A percentile compares a stretch with the other conserved stretches of the same genome.
Conservation (phyloP, 495 filamentous ascomycete genomes). For the Xylaria scruposa region DNA sequence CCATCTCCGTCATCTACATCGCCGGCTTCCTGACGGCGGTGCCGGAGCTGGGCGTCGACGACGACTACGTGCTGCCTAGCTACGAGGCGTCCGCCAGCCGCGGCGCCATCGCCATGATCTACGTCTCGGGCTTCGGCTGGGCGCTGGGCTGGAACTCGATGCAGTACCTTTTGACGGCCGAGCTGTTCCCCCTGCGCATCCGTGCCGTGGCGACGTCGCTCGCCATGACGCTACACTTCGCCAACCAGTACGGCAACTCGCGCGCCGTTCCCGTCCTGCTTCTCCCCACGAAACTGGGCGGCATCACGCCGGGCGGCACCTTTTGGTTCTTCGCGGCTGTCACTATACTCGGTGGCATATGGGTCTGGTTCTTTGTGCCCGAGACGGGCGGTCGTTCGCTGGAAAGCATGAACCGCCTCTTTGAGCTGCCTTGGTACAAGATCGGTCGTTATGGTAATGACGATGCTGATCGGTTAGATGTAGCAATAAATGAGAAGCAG, state of each 20-base stretch:
- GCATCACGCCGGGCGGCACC: slow-evolving; percentile 58
- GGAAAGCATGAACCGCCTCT: slow-evolving; percentile 72
- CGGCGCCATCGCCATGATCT: slow-evolving; percentile 71
- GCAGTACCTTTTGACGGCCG: slow-evolving; percentile 77
- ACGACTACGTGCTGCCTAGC: slow-evolving; percentile 38
- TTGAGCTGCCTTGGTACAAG: slow-evolving; percentile 69
- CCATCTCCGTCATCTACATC: slow-evolving; percentile 71
- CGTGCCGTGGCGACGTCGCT: slow-evolving; percentile 58
- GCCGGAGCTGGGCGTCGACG: slow-evolving; percentile 50
- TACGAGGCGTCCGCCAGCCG: slow-evolving; percentile 48
- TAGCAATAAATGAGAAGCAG: slow-evolving; percentile 38
- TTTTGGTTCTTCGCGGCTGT: slow-evolving; percentile 73
- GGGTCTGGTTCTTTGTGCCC: slow-evolving; percentile 69
- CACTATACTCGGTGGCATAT: slow-evolving; percentile 62
- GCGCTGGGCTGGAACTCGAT: slow-evolving; percentile 77
- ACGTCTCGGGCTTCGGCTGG: slow-evolving; percentile 70
- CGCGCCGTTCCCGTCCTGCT: slow-evolving; percentile 65
- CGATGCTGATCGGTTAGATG: slow-evolving; percentile 60
- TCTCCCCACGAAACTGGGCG: slow-evolving; percentile 48
- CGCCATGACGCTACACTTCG: slow-evolving; percentile 69
- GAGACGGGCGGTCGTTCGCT: slow-evolving; percentile 70
- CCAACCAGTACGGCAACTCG: slow-evolving; percentile 75
- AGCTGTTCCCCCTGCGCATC: slow-evolving; percentile 72
- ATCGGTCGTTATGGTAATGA: slow-evolving; percentile 66
- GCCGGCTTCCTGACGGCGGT: slow-evolving; percentile 68